These are phyloP conservation scores for Periconia sp. DNA, from an alignment of 2,329 filamentous ascomycete genomes.

Conservation along the genomic window DNA sequence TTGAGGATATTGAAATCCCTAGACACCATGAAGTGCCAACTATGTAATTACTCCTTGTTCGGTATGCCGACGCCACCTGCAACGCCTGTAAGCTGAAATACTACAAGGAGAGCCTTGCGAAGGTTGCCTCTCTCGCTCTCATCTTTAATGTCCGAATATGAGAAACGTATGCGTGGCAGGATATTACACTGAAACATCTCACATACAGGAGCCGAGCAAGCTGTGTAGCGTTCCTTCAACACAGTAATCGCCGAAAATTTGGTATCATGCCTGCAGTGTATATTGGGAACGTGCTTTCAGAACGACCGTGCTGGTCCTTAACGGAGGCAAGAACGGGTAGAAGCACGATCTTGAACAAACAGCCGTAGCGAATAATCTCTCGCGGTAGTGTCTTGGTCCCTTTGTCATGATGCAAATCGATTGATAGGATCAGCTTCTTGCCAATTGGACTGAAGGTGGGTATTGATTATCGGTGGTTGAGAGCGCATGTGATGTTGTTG, in stretches of 20 bases:
- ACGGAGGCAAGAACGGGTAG: neutral
- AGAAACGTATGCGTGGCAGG: neutral
- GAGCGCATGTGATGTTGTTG: neutral
- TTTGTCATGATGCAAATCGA: neutral
- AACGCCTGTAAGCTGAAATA: neutral
- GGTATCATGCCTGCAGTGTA: neutral
- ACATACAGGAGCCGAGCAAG: neutral
- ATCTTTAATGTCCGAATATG: neutral
- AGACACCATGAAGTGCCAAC: neutral
- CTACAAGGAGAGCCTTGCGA: neutral
- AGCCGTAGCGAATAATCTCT: neutral
- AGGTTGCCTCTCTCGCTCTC: neutral
- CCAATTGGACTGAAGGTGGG: neutral
- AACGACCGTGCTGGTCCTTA: neutral
- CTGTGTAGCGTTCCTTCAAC: neutral
- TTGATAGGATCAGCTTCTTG: neutral
- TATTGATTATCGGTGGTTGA: neutral
- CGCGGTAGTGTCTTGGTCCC: neutral
- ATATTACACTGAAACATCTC: neutral
- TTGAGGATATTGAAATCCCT: neutral
- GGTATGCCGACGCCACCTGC: neutral
- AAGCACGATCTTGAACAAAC: neutral
- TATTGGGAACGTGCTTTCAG: neutral
- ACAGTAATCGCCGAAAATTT: neutral
- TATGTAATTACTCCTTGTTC: neutral